Conservation (phyloP, 1,284 basidiomycete species). For the Cryptococcus sp. region DNA sequence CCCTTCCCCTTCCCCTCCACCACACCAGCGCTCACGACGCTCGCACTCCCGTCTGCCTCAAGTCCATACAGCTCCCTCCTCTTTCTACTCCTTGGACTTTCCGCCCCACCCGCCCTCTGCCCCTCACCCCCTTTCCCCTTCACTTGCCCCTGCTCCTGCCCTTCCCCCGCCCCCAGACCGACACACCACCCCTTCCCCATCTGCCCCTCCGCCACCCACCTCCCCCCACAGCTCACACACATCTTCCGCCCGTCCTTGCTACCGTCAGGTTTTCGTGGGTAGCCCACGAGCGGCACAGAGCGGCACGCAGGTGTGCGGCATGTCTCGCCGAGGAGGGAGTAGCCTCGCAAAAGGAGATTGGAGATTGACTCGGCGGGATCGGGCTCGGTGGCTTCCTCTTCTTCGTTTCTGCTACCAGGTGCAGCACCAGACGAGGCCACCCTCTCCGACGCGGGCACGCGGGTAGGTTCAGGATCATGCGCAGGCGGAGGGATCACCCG, state of each 20-base stretch:
- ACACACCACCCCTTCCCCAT: conserved; percentile 17
- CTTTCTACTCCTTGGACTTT: conserved; percentile 33
- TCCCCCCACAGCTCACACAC: conserved; percentile 39
- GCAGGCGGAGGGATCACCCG: conserved; percentile 1
- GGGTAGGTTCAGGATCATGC: background rate
- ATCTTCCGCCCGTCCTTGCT: conserved; percentile 31
- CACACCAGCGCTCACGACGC: background rate
- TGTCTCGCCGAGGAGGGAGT: conserved; percentile 39
- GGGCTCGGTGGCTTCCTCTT: background rate
- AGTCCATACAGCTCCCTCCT: conserved; percentile 40
- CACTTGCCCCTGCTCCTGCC: background rate
- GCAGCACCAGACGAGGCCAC: background rate
- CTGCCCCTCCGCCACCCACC: conserved; percentile 37
- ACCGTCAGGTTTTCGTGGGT: conserved; percentile 36
- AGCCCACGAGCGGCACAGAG: conserved; percentile 47
- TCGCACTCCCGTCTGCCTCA: conserved; percentile 10
- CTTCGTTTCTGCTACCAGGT: background rate
- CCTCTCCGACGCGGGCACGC: background rate
- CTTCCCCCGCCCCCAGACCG: conserved; percentile 1
- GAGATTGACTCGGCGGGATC: conserved; percentile 41
- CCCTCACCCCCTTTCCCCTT: background rate
- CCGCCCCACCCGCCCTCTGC: conserved; percentile 8
- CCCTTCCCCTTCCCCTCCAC: conserved; percentile 6
- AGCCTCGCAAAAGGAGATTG: conserved; percentile 42
- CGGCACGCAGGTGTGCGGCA: conserved; percentile 40